Percentiles rank a stretch among this genome's conserved stretches.
phyloP scores from a whole-genome alignment of 208 protist genomes.

The Leishmania martiniquensis region DNA sequence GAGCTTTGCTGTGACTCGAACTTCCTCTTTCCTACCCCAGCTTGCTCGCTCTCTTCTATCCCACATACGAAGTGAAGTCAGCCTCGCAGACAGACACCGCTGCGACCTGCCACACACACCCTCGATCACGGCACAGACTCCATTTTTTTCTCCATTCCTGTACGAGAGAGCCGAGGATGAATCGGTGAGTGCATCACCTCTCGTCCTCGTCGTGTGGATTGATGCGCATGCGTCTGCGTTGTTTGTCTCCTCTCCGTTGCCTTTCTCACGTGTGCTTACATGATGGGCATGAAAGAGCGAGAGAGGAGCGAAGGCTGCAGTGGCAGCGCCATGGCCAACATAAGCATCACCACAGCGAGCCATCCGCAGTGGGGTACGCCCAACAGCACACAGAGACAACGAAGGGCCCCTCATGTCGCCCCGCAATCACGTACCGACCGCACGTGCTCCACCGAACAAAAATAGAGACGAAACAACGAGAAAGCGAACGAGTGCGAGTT shows the following conservation, averaged over 20 bases:
- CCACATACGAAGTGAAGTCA: too few relatives aligned
- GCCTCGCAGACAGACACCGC: too few relatives aligned
- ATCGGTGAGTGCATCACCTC: not conserved
- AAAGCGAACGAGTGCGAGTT: not conserved
- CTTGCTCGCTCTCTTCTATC: too few relatives aligned
- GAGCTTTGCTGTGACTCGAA: too few relatives aligned
- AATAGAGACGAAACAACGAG: not conserved
- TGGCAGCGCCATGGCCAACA: not conserved
- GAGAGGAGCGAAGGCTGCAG: not conserved
- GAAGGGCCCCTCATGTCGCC: not conserved
- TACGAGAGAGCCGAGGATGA: not conserved
- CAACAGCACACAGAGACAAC: not conserved
- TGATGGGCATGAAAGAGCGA: not conserved
- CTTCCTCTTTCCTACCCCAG: too few relatives aligned
- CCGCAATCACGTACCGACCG: not conserved
- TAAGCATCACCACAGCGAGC: too few relatives aligned
- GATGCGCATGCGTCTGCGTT: not conserved
- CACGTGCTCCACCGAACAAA: not conserved
- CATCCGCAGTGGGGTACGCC: too few relatives aligned
- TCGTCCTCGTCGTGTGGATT: not conserved
- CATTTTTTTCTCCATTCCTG: too few relatives aligned
- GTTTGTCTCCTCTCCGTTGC: not conserved
- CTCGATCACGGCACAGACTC: too few relatives aligned
- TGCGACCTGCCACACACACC: too few relatives aligned
- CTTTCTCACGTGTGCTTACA: not conserved